Evolutionary conservation across 345 rosid genomes (phyloP).

Genomic region (Dimocarpus longan): DNA sequence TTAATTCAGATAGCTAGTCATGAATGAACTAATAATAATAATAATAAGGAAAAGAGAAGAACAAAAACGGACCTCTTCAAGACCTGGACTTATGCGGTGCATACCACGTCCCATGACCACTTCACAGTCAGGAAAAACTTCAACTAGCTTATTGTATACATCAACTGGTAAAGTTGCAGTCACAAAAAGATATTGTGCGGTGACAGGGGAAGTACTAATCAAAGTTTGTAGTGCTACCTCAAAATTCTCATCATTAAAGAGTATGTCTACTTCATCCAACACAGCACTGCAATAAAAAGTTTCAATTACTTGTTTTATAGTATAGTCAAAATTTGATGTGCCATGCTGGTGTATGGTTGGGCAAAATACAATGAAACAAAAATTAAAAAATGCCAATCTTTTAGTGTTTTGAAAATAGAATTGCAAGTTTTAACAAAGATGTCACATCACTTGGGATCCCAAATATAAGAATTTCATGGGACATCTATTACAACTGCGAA

Average conservation of each 20-base stretch:
- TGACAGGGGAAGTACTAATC: constrained; percentile 68
- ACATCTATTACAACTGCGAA: background rate
- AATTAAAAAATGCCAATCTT: background rate
- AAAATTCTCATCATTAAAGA: constrained; percentile 78
- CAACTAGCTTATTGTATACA: constrained; percentile 81
- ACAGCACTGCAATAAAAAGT: constrained; percentile 59
- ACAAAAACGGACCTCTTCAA: constrained; percentile 73
- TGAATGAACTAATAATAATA: background rate
- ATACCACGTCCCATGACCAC: constrained; percentile 93
- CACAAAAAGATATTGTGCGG: constrained; percentile 82
- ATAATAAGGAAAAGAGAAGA: background rate
- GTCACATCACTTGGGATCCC: too few species aligned
- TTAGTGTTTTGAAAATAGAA: background rate
- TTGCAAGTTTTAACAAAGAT: background rate
- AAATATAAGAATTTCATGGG: too few species aligned
- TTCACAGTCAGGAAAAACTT: constrained; percentile 81
- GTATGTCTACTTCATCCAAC: constrained; percentile 91
- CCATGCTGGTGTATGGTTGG: background rate
- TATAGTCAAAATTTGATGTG: background rate
- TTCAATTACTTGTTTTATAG: background rate
- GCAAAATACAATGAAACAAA: background rate
- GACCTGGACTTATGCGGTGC: constrained; percentile 78
- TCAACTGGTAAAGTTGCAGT: constrained; percentile 90
- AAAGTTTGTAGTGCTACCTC: constrained; percentile 70
- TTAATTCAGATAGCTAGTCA: background rate